Evolutionary conservation across 495 filamentous ascomycete species (phyloP).

Genomic region (Neohortaea acidophila): DNA sequence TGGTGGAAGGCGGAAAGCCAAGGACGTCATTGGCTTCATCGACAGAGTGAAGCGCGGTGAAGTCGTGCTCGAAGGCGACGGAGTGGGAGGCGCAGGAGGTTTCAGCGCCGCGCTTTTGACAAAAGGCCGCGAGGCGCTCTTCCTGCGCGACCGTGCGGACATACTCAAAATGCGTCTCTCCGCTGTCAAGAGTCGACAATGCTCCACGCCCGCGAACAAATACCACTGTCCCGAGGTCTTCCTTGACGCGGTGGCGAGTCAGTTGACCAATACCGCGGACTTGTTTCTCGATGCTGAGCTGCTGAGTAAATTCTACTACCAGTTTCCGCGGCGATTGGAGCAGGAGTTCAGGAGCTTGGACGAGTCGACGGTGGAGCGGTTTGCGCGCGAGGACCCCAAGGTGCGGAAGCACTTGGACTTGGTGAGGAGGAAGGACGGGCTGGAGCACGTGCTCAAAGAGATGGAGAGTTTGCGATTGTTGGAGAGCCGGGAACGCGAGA

Average conservation of each 20-base stretch:
- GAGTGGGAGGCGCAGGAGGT: constrained; percentile 71
- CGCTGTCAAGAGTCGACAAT: constrained; percentile 78
- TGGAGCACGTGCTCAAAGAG: constrained; percentile 85
- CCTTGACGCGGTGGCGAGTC: constrained; percentile 89
- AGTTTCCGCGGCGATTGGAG: constrained; percentile 86
- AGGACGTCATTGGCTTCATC: constrained; percentile 80
- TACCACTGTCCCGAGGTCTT: constrained; percentile 96
- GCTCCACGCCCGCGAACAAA: constrained; percentile 65
- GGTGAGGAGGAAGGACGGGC: constrained; percentile 75
- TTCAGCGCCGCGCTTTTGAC: constrained; percentile 70
- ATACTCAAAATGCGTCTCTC: constrained; percentile 78
- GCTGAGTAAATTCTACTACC: constrained; percentile 86
- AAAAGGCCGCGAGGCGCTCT: constrained; percentile 77
- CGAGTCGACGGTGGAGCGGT: constrained; percentile 65
- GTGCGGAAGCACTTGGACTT: constrained; percentile 80
- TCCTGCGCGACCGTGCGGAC: constrained; percentile 79
- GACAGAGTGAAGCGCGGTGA: constrained; percentile 77
- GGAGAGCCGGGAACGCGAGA: constrained; percentile 40
- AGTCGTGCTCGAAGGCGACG: constrained; percentile 57
- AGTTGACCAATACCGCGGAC: constrained; percentile 85
- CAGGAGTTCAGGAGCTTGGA: constrained; percentile 65
- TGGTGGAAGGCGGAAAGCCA: constrained; percentile 66
- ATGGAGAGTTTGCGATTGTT: constrained; percentile 76
- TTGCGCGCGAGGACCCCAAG: constrained; percentile 83
- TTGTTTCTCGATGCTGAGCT: constrained; percentile 97